phyloP scores from a whole-genome alignment of 768 basidiomycete species.

The Kwoniella sp. region DNA sequence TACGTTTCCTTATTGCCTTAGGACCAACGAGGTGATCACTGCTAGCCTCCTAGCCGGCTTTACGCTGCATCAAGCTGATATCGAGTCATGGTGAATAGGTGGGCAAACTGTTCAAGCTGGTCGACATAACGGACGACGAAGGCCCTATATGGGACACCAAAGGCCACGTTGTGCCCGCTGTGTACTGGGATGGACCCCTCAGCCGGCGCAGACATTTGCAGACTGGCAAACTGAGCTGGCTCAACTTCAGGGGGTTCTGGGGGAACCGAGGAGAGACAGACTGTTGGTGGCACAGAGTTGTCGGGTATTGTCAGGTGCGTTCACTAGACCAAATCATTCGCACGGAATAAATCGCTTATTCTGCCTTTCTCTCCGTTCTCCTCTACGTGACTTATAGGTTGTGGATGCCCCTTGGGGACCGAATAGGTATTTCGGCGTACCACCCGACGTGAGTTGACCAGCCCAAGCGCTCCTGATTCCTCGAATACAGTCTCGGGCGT shows the following conservation, averaged over 20 bases:
- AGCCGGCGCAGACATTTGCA: constrained; percentile 20
- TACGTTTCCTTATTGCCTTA: background rate
- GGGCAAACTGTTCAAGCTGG: constrained; percentile 40
- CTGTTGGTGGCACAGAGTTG: constrained; percentile 45
- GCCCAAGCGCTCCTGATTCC: background rate
- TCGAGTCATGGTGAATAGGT: constrained; percentile 17
- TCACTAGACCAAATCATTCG: background rate
- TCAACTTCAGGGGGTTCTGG: constrained; percentile 46
- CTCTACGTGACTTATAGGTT: constrained; percentile 19
- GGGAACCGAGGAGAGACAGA: constrained; percentile 47
- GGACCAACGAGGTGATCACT: too few species aligned
- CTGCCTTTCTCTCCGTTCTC: background rate
- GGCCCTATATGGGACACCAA: constrained; percentile 50
- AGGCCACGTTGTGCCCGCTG: constrained; percentile 31
- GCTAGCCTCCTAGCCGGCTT: background rate
- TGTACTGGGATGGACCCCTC: constrained; percentile 40
- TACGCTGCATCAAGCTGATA: background rate
- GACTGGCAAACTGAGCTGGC: constrained; percentile 33
- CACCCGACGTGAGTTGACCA: constrained; percentile 35
- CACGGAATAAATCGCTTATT: background rate
- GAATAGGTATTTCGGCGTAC: constrained; percentile 37
- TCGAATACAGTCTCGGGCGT: background rate
- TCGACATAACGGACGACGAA: constrained; percentile 44
- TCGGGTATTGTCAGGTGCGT: constrained; percentile 44
- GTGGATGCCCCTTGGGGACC: constrained; percentile 45